Evolutionary conservation across 192 early-diverging fungal genomes (phyloP).

Genomic region (Funneliformis geosporum): DNA sequence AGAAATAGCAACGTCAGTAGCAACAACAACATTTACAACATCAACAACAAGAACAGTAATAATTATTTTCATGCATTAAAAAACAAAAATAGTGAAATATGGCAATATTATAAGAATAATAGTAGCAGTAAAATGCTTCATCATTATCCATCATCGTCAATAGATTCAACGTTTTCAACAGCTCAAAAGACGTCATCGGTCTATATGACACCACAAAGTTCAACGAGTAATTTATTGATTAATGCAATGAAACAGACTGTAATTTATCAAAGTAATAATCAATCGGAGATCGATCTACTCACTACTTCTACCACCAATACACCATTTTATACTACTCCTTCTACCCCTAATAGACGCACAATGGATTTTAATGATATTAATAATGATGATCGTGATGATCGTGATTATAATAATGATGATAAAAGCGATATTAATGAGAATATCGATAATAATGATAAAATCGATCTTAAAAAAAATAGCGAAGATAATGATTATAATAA

Average conservation of each 20-base stretch:
- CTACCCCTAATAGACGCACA: slow-evolving; percentile 8
- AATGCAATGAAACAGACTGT: neutral
- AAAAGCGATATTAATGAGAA: too few relatives aligned
- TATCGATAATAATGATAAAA: too few relatives aligned
- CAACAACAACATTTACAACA: neutral
- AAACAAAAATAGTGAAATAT: neutral
- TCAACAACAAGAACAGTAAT: neutral
- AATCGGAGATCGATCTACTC: neutral
- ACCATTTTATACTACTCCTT: slow-evolving; percentile 9
- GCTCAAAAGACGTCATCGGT: neutral
- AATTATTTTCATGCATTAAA: neutral
- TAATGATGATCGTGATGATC: neutral
- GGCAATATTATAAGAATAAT: neutral
- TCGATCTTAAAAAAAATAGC: neutral
- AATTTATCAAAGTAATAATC: neutral
- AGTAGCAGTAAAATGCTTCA: neutral
- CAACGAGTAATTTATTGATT: slow-evolving; percentile 18
- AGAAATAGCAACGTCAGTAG: neutral
- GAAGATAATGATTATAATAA: neutral
- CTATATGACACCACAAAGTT: slow-evolving; percentile 23
- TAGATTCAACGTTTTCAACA: slow-evolving; percentile 2
- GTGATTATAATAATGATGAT: too few relatives aligned
- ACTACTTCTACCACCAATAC: slow-evolving; percentile 1
- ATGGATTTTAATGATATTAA: neutral
- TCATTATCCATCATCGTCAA: neutral